Evolutionary conservation across 2,329 filamentous ascomycete species (phyloP).

Genomic region (Microascus cirrosus): DNA sequence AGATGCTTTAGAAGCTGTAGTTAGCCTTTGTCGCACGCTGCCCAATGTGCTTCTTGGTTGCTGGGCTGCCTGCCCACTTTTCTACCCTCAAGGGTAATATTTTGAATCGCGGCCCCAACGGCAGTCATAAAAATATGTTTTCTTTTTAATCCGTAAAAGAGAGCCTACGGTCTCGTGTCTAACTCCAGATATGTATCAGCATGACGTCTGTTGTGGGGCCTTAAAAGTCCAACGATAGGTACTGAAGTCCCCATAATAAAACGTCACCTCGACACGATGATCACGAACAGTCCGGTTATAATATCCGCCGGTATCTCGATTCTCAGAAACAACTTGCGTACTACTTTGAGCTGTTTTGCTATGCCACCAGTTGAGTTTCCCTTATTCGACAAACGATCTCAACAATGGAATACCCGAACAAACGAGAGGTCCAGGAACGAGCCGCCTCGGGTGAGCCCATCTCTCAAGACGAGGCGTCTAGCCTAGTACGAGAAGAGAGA

Average conservation of each 20-base stretch:
- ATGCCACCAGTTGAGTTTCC: background rate
- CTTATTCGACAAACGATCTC: background rate
- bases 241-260: background rate
- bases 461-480: conserved; percentile 11
- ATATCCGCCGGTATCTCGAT: background rate
- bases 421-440: background rate
- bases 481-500: conserved; percentile 14
- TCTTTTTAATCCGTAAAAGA: background rate
- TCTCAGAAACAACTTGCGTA: background rate
- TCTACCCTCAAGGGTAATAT: too few species aligned
- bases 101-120: too few species aligned
- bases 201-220: background rate
- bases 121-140: too few species aligned
- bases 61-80: too few species aligned
- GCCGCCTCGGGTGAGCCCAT: background rate
- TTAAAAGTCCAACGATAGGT: background rate
- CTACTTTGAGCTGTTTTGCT: too few species aligned
- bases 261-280: background rate
- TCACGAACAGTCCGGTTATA: background rate
- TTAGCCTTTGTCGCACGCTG: too few species aligned
- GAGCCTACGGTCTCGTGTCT: background rate
- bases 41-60: too few species aligned
- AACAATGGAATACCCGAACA: background rate
- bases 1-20: too few species aligned
- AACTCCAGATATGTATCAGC: background rate